These are phyloP conservation scores for Dendrobium chrysotoxum DNA, from an alignment of 106 monocot genomes.

Conservation along the genomic window DNA sequence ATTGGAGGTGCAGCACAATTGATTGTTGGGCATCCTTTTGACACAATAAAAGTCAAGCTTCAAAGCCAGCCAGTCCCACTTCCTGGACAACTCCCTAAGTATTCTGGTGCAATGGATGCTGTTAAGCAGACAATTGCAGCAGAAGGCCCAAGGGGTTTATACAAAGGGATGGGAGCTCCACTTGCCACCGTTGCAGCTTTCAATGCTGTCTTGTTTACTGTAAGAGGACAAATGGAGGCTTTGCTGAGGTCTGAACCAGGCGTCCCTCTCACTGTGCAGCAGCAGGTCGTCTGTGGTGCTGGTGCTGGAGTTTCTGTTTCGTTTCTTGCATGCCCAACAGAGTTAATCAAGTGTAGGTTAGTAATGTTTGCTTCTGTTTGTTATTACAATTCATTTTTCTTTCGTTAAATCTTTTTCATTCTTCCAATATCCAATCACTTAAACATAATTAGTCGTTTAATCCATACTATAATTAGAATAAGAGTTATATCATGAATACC, in stretches of 20 bases:
- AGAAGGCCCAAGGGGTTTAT: constrained; percentile 79
- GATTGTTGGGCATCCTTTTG: constrained; percentile 91
- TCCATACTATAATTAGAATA: neutral
- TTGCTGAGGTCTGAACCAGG: constrained; percentile 71
- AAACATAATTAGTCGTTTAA: neutral
- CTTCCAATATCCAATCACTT: neutral
- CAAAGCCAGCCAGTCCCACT: constrained; percentile 84
- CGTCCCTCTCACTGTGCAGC: constrained; percentile 53
- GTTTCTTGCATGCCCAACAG: constrained; percentile 87
- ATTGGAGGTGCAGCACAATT: constrained; percentile 84
- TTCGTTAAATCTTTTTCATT: neutral
- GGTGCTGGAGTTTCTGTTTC: constrained; percentile 89
- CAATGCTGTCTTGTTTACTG: constrained; percentile 89
- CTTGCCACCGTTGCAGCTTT: constrained; percentile 95
- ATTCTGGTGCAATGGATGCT: constrained; percentile 87
- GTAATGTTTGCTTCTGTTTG: neutral
- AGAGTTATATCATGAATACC: neutral
- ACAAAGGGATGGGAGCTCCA: constrained; percentile 97
- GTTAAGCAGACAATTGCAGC: constrained; percentile 79
- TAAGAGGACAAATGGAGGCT: constrained; percentile 89
- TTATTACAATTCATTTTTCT: neutral
- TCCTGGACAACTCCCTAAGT: constrained; percentile 80
- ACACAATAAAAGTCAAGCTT: constrained; percentile 94
- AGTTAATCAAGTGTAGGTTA: constrained; percentile 90
- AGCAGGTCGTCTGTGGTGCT: constrained; percentile 79